Conservation (phyloP, 225 moss, liverwort and hornwort species). For the Pleurozium schreberi region DNA sequence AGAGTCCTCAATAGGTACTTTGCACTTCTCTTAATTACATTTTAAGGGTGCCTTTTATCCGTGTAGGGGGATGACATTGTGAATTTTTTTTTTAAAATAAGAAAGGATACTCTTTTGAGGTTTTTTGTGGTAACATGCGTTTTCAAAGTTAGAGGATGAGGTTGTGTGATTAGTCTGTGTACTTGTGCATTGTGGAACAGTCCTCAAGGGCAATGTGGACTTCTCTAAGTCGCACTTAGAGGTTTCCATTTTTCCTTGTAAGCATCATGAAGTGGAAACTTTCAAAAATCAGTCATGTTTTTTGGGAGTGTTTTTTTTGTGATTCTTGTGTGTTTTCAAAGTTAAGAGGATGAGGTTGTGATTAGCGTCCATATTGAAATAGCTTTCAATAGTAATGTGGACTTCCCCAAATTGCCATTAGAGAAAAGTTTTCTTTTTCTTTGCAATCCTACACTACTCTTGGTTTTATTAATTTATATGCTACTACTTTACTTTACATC, state of each 20-base stretch:
- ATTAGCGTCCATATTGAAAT: not conserved
- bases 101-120: not conserved
- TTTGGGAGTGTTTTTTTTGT: not conserved
- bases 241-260: not conserved
- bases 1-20: not conserved
- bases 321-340: not conserved
- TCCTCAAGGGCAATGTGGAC: not conserved
- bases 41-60: not conserved
- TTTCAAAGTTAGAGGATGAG: not conserved
- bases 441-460: not conserved
- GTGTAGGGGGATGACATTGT: not conserved
- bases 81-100: not conserved
- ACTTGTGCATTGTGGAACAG: not conserved
- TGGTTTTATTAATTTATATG: not conserved
- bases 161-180: too few relatives aligned
- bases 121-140: too few relatives aligned
- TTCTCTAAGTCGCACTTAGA: not conserved
- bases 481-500: not conserved
- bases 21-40: not conserved
- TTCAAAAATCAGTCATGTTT: not conserved
- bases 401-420: not conserved
- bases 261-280: not conserved
- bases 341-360: not conserved
- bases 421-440: not conserved
- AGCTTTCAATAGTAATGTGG: not conserved